Base-by-base conservation (phyloP, 2,329 filamentous ascomycete genomes). In the Xylariales sp. region DNA sequence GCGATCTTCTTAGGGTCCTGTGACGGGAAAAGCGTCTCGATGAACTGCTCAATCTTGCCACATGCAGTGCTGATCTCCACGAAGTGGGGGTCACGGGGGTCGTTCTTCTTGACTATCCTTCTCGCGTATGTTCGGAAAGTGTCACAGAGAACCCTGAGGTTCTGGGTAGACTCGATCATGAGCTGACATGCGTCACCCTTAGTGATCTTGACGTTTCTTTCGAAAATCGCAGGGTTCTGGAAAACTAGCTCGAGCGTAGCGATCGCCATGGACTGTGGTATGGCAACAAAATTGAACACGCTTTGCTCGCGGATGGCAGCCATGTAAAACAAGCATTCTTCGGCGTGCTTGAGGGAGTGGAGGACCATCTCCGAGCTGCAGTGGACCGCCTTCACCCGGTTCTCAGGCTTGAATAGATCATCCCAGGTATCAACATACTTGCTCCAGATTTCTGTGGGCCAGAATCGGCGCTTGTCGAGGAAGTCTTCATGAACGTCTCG, bases 221-320 rank as follows among this genome's bases (percentile, higher is more conserved):
- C 66, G 59, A 95, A 94, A 41, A 98, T 81, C 43, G 73, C 74
- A 16, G 87, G 85, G 63, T 98, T 98, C 54, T 86, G 84, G 78
- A 97, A 98, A 52, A 91, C 85, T 14, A 88, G 70, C 51, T 96
- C 90, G 29, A 97, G 69, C 1, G 91, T 97, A 7, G 93, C 91
- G 60, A 98, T 96, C 37, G 91, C 93, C 93, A 98, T 98, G 47
- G 82, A 74, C 64, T 98, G 93, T 3, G 93, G 93, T 47, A 98
- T 98, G 40, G 91, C 91, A 33, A 89, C 89, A 62, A 98, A 98
- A 74, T 98, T 98, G 79, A 98, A 98, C 18, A 95, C 88, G 58
- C 88, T 95, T 69, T 98, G 93, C 58, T 98, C 93, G 49, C 84
- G 83, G 47, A 98, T 80, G 32, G 87, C 93, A 5, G 91, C 91